Percentiles rank a stretch among this genome's conserved stretches.
Evolutionary conservation across 495 filamentous ascomycete genomes (phyloP).

Genomic region (Neurospora sp.): DNA sequence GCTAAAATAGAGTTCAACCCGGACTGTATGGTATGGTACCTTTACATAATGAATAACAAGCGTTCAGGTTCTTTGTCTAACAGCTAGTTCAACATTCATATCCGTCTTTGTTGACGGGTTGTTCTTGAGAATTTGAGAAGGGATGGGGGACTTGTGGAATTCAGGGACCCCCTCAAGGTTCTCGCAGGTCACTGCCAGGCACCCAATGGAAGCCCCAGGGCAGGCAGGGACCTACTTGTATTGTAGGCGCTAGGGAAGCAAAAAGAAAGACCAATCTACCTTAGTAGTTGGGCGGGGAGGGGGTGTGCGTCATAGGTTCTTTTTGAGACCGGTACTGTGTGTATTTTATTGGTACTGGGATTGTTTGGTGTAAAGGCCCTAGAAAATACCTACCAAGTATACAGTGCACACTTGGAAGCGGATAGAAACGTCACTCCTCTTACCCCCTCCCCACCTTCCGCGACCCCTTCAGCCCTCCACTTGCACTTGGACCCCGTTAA

Average conservation of each 20-base stretch:
- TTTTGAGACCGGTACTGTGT: neutral
- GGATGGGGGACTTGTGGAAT: neutral
- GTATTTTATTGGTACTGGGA: neutral
- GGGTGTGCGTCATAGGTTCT: neutral
- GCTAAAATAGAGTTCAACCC: neutral
- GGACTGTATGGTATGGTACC: neutral
- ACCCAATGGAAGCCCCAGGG: neutral
- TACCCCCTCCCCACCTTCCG: neutral
- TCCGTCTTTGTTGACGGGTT: neutral
- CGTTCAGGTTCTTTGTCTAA: neutral
- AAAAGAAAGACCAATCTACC: neutral
- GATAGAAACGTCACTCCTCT: constrained; percentile 4
- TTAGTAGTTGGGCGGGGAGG: neutral
- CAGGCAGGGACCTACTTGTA: neutral
- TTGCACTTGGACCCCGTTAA: neutral
- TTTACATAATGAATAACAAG: neutral
- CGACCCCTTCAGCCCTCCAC: neutral
- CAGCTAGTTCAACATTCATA: neutral
- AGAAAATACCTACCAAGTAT: neutral
- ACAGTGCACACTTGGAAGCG: constrained; percentile 6
- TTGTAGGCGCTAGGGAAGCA: neutral
- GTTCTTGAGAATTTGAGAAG: neutral
- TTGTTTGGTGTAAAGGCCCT: neutral
- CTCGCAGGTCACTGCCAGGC: neutral
- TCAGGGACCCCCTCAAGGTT: neutral